Conservation (phyloP, 139 green algal species). For the Pleodorina starrii region DNA sequence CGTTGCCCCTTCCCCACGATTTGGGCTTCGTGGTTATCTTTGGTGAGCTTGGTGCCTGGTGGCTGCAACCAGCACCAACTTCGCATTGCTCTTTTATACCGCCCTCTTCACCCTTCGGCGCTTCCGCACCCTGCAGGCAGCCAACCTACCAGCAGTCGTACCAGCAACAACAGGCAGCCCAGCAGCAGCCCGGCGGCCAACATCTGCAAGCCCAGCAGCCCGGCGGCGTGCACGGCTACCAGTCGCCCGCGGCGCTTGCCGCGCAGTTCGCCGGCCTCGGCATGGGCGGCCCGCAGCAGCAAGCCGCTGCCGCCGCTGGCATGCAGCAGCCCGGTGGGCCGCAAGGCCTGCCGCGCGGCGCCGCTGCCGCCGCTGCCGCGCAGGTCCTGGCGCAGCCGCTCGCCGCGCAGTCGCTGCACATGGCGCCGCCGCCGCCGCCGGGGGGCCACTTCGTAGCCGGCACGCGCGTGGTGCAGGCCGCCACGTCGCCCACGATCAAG, state of each 20-base stretch:
- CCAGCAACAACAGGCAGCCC: neutral
- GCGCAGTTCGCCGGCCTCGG: constrained; percentile 39
- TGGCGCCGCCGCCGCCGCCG: neutral
- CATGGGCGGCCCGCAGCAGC: constrained; percentile 21
- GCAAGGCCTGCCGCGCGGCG: neutral
- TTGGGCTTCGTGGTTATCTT: too few relatives aligned
- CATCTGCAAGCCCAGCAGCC: constrained; percentile 32
- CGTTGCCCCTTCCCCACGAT: too few relatives aligned
- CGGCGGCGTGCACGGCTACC: constrained; percentile 11
- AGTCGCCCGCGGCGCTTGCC: constrained; percentile 26
- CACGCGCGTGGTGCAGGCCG: constrained; percentile 42
- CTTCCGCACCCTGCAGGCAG: constrained; percentile 29
- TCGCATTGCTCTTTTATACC: too few relatives aligned
- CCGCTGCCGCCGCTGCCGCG: neutral
- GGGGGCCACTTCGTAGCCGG: neutral
- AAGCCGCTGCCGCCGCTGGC: constrained; percentile 1
- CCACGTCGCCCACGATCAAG: constrained; percentile 55
- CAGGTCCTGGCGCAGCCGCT: constrained; percentile 20
- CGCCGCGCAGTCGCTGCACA: constrained; percentile 24
- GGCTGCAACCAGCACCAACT: too few relatives aligned
- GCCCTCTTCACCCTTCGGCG: too few relatives aligned
- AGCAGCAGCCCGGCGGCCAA: constrained; percentile 29
- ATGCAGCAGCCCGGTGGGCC: neutral
- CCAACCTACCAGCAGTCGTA: constrained; percentile 37
- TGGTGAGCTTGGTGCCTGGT: too few relatives aligned